Evolutionary conservation across 2,329 filamentous ascomycete genomes (phyloP), one percentile per base, ranked within the genome.

Genomic region (Amauroascus niger): DNA sequence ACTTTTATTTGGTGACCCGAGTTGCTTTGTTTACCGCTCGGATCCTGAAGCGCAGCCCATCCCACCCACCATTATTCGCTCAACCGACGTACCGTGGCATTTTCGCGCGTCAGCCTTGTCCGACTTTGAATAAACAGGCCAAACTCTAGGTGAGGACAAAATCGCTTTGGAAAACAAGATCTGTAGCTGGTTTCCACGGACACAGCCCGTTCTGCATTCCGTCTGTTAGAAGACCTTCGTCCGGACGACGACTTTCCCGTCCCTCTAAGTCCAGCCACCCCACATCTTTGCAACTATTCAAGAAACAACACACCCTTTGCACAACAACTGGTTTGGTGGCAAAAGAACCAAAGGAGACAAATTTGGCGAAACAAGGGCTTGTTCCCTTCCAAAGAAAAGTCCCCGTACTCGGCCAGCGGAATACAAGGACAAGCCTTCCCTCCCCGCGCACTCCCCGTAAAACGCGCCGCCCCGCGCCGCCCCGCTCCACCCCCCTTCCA

Each of bases 41-140:
- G 46, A 49, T 39, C 13, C 46, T 47, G 30, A 39, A 7, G 30
- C 46, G 30, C 46, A 49, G 20, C 33, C 32, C 16, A 13, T 47
- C 35, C 30, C 28, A 47, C 45, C n/a, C 30, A 30, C 13, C 43
- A 11, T 40, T 40, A 49, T 37, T 41, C 20, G 16, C 40, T 52
- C 49, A 52, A 35, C 39, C 40, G 49, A 45, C 41, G 6, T 26
- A 46, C 20, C 50, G 18, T 52, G 30, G 26, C 30, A 46, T 46
- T 26, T 40, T 30, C 14, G 16, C 41, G 18, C 41, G 9, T 45
- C 49, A 52, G 49, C 49, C 49, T 52, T 28, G 49, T 37, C 6
- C 26, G 28, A 22, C 13, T n/a, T n/a, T n/a, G n/a, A n/a, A 16
- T 43, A 39, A 16, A 24, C 14, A 35, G 18, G 7, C 35, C 18